Conservation (phyloP, 2,329 filamentous ascomycete genomes). For the Sporothrix inflata region DNA sequence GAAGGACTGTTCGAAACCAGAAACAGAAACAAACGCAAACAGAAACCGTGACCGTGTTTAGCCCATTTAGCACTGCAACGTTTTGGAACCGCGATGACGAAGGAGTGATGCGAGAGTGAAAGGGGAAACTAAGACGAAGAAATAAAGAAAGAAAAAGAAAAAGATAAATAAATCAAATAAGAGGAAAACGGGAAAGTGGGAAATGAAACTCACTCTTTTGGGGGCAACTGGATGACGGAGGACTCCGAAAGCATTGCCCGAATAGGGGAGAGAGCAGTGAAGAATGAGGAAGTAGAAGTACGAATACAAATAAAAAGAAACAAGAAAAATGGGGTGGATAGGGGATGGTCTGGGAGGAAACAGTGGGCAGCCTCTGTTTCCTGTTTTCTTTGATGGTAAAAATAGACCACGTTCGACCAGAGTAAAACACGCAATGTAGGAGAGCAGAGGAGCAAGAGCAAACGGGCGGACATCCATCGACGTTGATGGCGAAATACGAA, state of each 20-base stretch:
- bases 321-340: not conserved
- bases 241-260: not conserved
- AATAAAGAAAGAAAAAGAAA: not conserved
- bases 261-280: too few species aligned
- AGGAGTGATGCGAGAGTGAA: conserved; percentile 1
- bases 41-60: not conserved
- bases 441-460: conserved; percentile 1
- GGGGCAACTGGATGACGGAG: not conserved
- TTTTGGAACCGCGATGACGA: not conserved
- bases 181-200: not conserved
- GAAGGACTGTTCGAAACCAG: not conserved
- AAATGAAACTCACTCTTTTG: conserved; percentile 9
- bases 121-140: not conserved
- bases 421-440: conserved; percentile 4
- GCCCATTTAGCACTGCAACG: conserved; percentile 7
- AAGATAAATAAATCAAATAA: not conserved
- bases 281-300: not conserved
- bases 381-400: not conserved
- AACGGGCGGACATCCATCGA: not conserved
- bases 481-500: not conserved
- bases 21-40: conserved; percentile 8
- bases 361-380: not conserved
- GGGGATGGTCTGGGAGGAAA: not conserved
- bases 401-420: conserved; percentile 9
- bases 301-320: not conserved